phyloP scores from a whole-genome alignment of 2,329 filamentous ascomycete species.

The Biscogniauxia marginata region DNA sequence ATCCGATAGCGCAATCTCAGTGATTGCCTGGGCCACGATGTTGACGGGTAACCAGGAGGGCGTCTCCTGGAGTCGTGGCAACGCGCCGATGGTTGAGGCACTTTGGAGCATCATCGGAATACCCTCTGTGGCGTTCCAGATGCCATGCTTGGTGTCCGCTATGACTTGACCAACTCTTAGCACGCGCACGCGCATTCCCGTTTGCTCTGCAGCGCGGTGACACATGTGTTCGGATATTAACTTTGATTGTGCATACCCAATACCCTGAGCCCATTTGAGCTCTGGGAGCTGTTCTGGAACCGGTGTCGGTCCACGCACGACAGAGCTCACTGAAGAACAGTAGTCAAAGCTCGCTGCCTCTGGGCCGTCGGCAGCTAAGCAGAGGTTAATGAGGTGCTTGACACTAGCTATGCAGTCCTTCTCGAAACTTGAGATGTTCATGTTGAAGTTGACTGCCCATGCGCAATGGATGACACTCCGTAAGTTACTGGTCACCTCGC shows the following conservation, averaged over 20 bases:
- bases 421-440: conserved; percentile 50
- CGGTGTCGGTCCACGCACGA: conserved; percentile 32
- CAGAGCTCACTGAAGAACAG: conserved; percentile 49
- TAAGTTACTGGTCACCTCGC: conserved; percentile 32
- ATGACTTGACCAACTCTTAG: conserved; percentile 52
- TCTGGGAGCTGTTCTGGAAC: conserved; percentile 38
- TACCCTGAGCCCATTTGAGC: conserved; percentile 38
- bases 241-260: conserved; percentile 45
- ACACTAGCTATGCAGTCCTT: conserved; percentile 44
- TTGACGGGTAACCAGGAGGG: conserved; percentile 48
- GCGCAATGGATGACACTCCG: conserved; percentile 45
- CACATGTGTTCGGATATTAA: conserved; percentile 41
- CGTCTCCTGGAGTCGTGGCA: conserved; percentile 46
- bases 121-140: conserved; percentile 52
- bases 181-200: conserved; percentile 35
- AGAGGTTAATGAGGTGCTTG: conserved; percentile 42
- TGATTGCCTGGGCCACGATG: conserved; percentile 39
- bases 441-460: conserved; percentile 54
- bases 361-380: conserved; percentile 12
- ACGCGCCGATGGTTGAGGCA: conserved; percentile 40
- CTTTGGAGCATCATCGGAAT: conserved; percentile 52
- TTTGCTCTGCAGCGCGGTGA: conserved; percentile 30
- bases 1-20: conserved; percentile 37
- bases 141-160: conserved; percentile 44
- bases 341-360: conserved; percentile 40